Evolutionary conservation across 768 basidiomycete genomes (phyloP), one percentile per base, ranked within the genome.

Genomic region (Coprinopsis marcescibilis): DNA sequence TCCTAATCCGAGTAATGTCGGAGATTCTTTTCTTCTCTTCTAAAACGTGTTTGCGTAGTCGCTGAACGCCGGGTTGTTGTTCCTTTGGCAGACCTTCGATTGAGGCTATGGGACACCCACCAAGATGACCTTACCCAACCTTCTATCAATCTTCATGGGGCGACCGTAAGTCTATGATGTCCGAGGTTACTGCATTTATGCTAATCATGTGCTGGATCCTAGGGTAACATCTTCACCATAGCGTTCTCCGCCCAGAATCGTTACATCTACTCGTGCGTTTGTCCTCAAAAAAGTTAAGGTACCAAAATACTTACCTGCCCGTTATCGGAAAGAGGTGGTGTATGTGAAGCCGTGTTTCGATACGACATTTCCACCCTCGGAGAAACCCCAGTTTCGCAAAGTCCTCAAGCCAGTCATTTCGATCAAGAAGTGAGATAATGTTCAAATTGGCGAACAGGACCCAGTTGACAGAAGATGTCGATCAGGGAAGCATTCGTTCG

Each of bases 221-320:
- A 89, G 87, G 73, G 71, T 33, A 88, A 87, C 53, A 75, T 89
- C 27, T 80, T 90, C 60, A 73, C 77, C 14, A 65, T 89, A 24
- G 76, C 76, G 38, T 88, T 89, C 65, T 87, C 86, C 4, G 73
- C 81, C 0, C 70, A 71, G 17, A 84, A 83, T 55, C 73, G 71
- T 43, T 80, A 72, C 56, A 58, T 89, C 33, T 77, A 76, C 58
- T 79, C 80, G 86, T 87, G 50, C 59, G 84, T 68, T 24, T 21
- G 39, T 54, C 52, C 24, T 46, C 10, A 6, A 15, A 14, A 7
- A 11, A 12, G 20, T 10, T 13, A 29, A 14, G n/a, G 20, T 24
- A 32, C 12, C 12, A 17, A 12, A n/a, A n/a, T n/a, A n/a, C n/a
- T 15, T 14, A 11, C 14, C 24, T 27, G 3, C 13, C 4, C 7